Conservation (phyloP, 176 grass and related monocot species). For the Hordeum vulgare region MorexV3_pseudomolecules_assembly NC_058518.1:357569941-357570440, state of each 20-base stretch:
- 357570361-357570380: background rate
- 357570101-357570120: background rate
- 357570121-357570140: background rate
- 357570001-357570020: background rate
- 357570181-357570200: background rate
- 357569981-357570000: background rate
- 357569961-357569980: background rate
- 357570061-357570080: background rate
- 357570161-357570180: background rate
- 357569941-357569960: slow-evolving; percentile 28
- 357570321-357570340: background rate
- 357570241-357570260: background rate
- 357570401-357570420: background rate
- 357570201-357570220: background rate
- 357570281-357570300: background rate
- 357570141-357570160: background rate
- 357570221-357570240: background rate
- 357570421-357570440: too few relatives aligned
- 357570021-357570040: background rate
- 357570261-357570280: background rate
- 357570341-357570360: background rate
- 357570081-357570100: background rate
- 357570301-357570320: background rate
- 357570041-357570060: background rate
- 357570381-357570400: background rate